A percentile compares a stretch with the other conserved stretches of the same genome.
phyloP scores from a whole-genome alignment of 331 rosid species.

The Pyracantha coccinea region DNA sequence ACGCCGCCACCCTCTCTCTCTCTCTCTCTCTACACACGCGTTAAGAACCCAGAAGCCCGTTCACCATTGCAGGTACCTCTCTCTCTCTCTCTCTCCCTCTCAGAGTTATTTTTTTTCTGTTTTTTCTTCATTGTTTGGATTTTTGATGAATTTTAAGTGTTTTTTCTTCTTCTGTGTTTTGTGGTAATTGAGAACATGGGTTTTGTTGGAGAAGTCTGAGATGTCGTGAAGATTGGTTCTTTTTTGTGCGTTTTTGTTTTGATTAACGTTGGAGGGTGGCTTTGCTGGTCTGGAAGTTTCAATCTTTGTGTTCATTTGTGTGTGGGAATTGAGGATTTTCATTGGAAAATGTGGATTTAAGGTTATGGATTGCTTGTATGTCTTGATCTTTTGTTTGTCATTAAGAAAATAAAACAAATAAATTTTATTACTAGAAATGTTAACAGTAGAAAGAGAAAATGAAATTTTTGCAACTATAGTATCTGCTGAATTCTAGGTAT shows the following conservation, averaged over 20 bases:
- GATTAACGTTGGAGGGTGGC: not conserved
- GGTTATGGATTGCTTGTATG: not conserved
- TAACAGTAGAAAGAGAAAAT: not conserved
- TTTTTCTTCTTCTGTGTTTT: not conserved
- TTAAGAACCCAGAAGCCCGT: not conserved
- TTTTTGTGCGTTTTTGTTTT: not conserved
- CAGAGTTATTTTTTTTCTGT: not conserved
- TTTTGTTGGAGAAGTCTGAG: not conserved
- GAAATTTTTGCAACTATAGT: not conserved
- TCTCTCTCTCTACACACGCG: constrained; percentile 1
- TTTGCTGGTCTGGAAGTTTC: constrained; percentile 1
- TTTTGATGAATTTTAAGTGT: not conserved
- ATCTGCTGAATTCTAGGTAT: not conserved
- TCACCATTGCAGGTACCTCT: constrained; percentile 35
- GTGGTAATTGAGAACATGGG: not conserved
- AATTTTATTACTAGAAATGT: not conserved
- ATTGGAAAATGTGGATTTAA: not conserved
- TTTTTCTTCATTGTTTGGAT: not conserved
- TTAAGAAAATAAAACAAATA: not conserved
- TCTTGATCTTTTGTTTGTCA: not conserved
- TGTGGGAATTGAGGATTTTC: not conserved
- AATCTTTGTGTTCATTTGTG: not conserved
- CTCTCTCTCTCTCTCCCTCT: not conserved
- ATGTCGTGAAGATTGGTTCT: not conserved
- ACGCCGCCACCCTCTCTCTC: constrained; percentile 19